phyloP scores from a whole-genome alignment of 2,329 filamentous ascomycete species.

The Plenodomus tracheiphilus region DNA sequence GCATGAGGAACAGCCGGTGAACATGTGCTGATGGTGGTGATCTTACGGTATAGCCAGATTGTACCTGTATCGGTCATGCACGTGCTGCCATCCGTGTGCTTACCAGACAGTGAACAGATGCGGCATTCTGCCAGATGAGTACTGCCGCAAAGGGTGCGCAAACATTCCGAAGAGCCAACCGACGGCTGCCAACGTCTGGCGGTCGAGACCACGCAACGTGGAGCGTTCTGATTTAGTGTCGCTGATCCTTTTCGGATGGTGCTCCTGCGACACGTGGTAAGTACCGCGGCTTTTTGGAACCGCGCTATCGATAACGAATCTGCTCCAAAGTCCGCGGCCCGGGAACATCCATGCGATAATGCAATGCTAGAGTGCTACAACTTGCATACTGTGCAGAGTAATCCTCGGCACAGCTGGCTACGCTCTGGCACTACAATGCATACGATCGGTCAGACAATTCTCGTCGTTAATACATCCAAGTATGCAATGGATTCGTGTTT shows the following conservation, averaged over 20 bases:
- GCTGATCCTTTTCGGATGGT: constrained; percentile 15
- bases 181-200: constrained; percentile 12
- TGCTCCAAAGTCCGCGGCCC: not conserved
- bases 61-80: constrained; percentile 2
- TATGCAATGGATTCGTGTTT: constrained; percentile 1
- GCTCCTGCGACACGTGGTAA: not conserved
- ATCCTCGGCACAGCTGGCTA: not conserved
- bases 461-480: not conserved
- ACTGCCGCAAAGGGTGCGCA: constrained; percentile 3
- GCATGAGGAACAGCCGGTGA: constrained; percentile 30
- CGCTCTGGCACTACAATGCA: not conserved
- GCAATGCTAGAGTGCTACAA: too few relatives aligned
- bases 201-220: constrained; percentile 31
- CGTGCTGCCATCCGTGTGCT: constrained; percentile 2
- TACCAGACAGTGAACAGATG: not conserved
- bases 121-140: constrained; percentile 12
- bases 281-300: constrained; percentile 2
- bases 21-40: constrained; percentile 18
- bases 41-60: not conserved
- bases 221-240: constrained; percentile 24
- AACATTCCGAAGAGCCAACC: constrained; percentile 4
- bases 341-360: not conserved
- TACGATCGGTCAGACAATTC: not conserved
- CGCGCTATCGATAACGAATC: constrained; percentile 12
- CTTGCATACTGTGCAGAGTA: too few relatives aligned